Evolutionary conservation across 305 asterid genomes (phyloP).

Genomic region (Fraxinus paxiana): DNA sequence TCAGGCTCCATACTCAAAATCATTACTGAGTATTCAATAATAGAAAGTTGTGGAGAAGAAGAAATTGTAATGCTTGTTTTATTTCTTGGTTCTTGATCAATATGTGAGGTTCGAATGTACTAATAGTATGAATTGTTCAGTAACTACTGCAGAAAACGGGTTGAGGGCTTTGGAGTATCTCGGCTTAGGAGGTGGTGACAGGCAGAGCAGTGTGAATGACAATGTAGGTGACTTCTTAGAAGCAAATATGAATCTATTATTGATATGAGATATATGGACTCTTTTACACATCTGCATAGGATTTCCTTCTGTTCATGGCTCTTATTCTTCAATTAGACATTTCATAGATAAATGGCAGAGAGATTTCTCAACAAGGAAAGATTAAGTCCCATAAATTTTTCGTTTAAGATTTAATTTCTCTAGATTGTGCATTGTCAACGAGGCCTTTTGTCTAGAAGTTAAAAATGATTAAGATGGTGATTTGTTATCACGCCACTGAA

Average conservation of each 20-base stretch:
- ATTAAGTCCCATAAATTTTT: background rate
- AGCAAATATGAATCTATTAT: background rate
- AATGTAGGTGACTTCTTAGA: constrained; percentile 24
- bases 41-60: background rate
- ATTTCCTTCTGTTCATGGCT: background rate
- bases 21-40: background rate
- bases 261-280: background rate
- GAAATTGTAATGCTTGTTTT: background rate
- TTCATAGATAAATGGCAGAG: background rate
- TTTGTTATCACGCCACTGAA: background rate
- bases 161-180: constrained; percentile 60
- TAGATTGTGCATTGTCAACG: background rate
- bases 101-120: background rate
- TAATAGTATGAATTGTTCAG: constrained; percentile 25
- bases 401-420: background rate
- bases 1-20: background rate
- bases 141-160: constrained; percentile 66
- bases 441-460: background rate
- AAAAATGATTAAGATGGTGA: background rate
- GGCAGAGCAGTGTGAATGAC: constrained; percentile 18
- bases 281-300: background rate
- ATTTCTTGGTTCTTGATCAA: background rate
- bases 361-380: background rate
- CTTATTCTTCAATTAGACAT: background rate
- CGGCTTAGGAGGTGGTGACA: constrained; percentile 42